Base-by-base conservation (phyloP, 2,329 filamentous ascomycete genomes). In the Venturia aucupariae region DNA sequence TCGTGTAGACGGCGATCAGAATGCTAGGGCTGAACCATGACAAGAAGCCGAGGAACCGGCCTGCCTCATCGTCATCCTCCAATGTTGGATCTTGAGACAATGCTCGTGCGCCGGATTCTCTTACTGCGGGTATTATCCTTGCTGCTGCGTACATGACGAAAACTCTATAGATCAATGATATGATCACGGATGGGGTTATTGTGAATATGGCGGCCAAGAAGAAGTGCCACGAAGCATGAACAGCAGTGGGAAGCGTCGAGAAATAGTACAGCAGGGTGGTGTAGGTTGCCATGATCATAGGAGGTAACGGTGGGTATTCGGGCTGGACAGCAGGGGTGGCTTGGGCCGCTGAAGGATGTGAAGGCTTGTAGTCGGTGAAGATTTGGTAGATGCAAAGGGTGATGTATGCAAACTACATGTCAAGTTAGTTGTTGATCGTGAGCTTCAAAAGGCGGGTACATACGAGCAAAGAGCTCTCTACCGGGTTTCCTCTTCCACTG, bases 311-410 rank as follows among this genome's bases (percentile, higher is more conserved):
- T 46, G 94, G 94, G 67, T 97, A 94, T 32, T 96, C 92, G n/a
- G 90, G 86, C 66, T 95, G 89, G 17, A 84, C 73, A 17, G 82
- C 77, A 19, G 78, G 77, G 59, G 81, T 76, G 19, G 75, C 74
- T 38, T 85, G 82, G 39, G 82, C 79, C 35, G 83, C 72, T 44
- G 70, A 80, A 17, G 76, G 86, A 22, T 83, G 76, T 4, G 90
- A 92, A 3, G 94, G 92, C 69, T 93, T 86, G 77, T 97, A 97
- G 77, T 99, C 94, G 71, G 94, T 99, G 76, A 97, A 97, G 75
- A 97, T 97, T 76, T 99, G 94, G 78, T 97, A 99, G 72, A 97
- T 90, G 79, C 93, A 97, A 67, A 99, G 87, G n/a, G 96, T 94
- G 67, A 97, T 86, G 76, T 99, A 99, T 71, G 94, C 93, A 73